These are phyloP conservation scores for Oryza longistaminata DNA, from an alignment of 176 grass and related monocot species.

Conservation along the genomic window DNA sequence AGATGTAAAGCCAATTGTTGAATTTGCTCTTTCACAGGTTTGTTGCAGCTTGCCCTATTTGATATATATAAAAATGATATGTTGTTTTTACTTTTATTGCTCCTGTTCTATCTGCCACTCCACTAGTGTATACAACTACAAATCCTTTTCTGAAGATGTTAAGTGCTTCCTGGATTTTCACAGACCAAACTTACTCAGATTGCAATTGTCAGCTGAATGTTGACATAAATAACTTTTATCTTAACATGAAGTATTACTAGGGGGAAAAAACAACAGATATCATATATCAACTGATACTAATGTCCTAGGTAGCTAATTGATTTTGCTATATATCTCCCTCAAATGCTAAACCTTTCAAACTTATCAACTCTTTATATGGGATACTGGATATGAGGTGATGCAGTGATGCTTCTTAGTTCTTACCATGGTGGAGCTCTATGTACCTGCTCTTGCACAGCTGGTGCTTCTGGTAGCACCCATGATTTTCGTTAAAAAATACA, in stretches of 20 bases:
- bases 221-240: constrained; percentile 15
- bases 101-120: constrained; percentile 9
- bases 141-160: constrained; percentile 17
- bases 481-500: constrained; percentile 6
- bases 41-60: constrained; percentile 26
- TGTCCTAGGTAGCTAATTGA: neutral
- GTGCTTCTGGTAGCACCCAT: neutral
- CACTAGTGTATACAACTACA: neutral
- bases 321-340: neutral
- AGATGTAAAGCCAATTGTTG: constrained; percentile 91
- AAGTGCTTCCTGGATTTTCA: neutral
- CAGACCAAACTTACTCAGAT: constrained; percentile 10
- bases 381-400: neutral
- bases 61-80: neutral
- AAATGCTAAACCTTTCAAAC: neutral
- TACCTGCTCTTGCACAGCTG: neutral
- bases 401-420: neutral
- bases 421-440: neutral
- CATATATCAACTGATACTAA: constrained; percentile 17
- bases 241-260: neutral
- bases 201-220: neutral
- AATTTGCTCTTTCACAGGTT: constrained; percentile 92
- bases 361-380: neutral
- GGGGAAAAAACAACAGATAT: neutral
- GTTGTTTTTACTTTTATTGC: neutral